phyloP scores from a whole-genome alignment of 176 grass and related monocot species.

The maize (Zea mays) region DNA sequence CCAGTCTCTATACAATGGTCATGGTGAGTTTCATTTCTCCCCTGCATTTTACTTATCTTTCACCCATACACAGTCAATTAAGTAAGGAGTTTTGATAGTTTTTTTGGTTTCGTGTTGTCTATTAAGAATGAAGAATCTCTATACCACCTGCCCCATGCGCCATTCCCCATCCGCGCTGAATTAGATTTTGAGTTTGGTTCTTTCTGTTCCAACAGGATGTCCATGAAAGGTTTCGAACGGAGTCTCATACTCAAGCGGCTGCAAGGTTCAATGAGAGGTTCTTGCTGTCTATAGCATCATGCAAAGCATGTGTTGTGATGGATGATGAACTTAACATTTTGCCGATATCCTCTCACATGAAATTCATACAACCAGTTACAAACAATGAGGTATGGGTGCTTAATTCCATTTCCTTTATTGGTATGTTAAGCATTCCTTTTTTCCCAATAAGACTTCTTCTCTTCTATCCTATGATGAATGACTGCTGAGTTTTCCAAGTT shows the following conservation, averaged over 20 bases:
- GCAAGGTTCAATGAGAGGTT: conserved; percentile 91
- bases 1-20: conserved; percentile 89
- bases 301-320: conserved; percentile 93
- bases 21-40: conserved; percentile 64
- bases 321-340: conserved; percentile 97
- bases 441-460: background rate
- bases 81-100: background rate
- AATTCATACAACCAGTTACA: conserved; percentile 58
- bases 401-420: background rate
- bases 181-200: background rate
- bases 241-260: conserved; percentile 74
- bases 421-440: background rate
- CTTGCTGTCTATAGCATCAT: conserved; percentile 82
- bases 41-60: background rate
- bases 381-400: conserved; percentile 53
- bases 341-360: conserved; percentile 91
- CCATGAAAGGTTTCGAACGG: conserved; percentile 93
- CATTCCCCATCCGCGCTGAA: background rate
- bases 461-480: background rate
- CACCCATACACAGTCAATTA: background rate
- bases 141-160: background rate
- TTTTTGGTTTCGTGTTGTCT: background rate
- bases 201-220: conserved; percentile 68
- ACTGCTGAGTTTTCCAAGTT: conserved; percentile 4
- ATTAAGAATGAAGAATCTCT: background rate